Conservation (phyloP, 1,284 basidiomycete genomes). For the Apiotrichum montevideense region DNA sequence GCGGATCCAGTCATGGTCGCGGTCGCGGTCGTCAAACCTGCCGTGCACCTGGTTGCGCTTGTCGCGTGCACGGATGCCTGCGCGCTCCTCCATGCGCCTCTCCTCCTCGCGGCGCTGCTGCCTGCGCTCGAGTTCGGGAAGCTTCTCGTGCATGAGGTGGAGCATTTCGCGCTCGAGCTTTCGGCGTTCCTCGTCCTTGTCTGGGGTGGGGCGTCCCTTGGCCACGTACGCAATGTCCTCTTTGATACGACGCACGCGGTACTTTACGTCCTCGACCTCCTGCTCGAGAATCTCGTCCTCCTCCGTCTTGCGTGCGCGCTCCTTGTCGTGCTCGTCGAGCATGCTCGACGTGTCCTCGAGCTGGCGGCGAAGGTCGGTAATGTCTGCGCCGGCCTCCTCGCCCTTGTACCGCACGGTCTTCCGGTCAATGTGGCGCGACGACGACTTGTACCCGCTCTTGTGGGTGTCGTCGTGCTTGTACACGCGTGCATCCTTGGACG, state of each 20-base stretch:
- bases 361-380: slow-evolving; percentile 80
- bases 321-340: slow-evolving; percentile 67
- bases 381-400: slow-evolving; percentile 65
- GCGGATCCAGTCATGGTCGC: slow-evolving; percentile 41
- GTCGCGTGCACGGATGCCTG: slow-evolving; percentile 75
- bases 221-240: slow-evolving; percentile 90
- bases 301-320: slow-evolving; percentile 56
- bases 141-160: slow-evolving; percentile 78
- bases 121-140: slow-evolving; percentile 84
- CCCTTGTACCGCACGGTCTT: slow-evolving; percentile 68
- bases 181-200: slow-evolving; percentile 79
- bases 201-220: slow-evolving; percentile 64
- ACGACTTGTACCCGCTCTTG: slow-evolving; percentile 68
- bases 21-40: slow-evolving; percentile 53
- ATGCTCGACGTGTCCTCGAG: slow-evolving; percentile 74
- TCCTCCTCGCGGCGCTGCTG: slow-evolving; percentile 74
- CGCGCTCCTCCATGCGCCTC: slow-evolving; percentile 67
- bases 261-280: slow-evolving; percentile 82
- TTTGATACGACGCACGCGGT: slow-evolving; percentile 78
- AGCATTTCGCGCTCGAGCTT: slow-evolving; percentile 84
- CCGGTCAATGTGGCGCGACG: slow-evolving; percentile 80
- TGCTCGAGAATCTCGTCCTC: slow-evolving; percentile 85
- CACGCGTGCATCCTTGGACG: slow-evolving; percentile 79
- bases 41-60: slow-evolving; percentile 74
- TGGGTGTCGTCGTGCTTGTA: slow-evolving; percentile 73